Base-by-base conservation (phyloP, 2,329 filamentous ascomycete genomes). In the Sclerotinia minor region DNA sequence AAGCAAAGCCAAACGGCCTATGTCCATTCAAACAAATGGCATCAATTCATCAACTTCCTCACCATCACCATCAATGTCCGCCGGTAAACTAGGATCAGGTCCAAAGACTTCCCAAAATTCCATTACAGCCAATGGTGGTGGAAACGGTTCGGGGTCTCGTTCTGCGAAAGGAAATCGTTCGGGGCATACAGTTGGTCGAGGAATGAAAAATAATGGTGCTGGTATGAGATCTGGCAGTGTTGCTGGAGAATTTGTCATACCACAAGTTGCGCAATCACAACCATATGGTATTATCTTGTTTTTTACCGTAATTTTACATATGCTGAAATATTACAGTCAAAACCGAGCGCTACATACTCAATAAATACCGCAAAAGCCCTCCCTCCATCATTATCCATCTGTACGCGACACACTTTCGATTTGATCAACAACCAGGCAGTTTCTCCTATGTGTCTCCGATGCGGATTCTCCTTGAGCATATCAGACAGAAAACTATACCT, bases 401-500 rank as follows among this genome's bases (percentile, higher is more conserved):
- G 44, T 89, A 97, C 76, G 84, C 88, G 13, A 92, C 86, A 5
- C 90, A 97, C 79, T 98, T 97, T 77, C 88, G 91, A 68, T 96
- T 99, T 80, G 94, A 98, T 73, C 88, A 93, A 74, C 59, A 67
- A 49, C 94, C 97, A 78, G 92, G 94, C 75, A 94, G 91, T 76
- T 97, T 97, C 74, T 85, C 87, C 6, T 98, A 98, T 79, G 92
- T 92, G 75, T 97, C 93, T 26, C 93, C 95, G 32, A 97, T 98
- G 94, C 88, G 85, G 73, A 80, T 92, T 24, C 84, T 89, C 73
- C 82, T 92, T 61, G 88, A 96, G 72, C 93, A 97, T 78, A 79
- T 98, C 57, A 85, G 85, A 72, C 82, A 81, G 53, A 87, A 90
- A 67, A 96, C 92, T 0, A 83, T 99, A 47, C 95, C 95, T 0